phyloP scores from a whole-genome alignment of 345 rosid genomes.

The Hibiscus trionum region DNA sequence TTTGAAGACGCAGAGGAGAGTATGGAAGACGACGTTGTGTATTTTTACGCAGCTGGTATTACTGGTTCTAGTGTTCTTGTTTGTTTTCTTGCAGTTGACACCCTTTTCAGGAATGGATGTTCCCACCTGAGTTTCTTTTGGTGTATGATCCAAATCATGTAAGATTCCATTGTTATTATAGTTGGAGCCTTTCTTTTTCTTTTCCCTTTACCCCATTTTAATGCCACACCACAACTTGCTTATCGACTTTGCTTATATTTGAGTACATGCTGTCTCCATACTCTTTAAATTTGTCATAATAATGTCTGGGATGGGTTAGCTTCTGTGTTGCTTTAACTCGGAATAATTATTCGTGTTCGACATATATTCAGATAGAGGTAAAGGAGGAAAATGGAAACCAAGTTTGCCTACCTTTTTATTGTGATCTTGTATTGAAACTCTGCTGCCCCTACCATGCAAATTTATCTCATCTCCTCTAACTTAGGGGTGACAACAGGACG shows the following conservation, averaged over 20 bases:
- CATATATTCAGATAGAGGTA: no score
- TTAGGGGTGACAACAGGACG: no score
- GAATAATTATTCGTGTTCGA: no score
- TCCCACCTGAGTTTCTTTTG: slow-evolving; percentile 15
- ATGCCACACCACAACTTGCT: neutral
- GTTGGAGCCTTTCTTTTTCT: neutral
- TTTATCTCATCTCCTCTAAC: no score
- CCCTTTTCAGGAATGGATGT: slow-evolving; percentile 4
- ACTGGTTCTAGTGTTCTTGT: slow-evolving; percentile 39
- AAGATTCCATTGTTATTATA: slow-evolving; percentile 10
- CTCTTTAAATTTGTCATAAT: no score
- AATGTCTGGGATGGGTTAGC: no score
- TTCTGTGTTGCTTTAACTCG: no score
- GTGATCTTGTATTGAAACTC: no score
- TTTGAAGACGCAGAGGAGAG: slow-evolving; percentile 41
- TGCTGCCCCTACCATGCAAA: no score
- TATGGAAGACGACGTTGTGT: slow-evolving; percentile 35
- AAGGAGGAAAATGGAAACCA: no score
- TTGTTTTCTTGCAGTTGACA: slow-evolving; percentile 30
- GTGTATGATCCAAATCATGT: slow-evolving; percentile 11
- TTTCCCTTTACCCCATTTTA: neutral
- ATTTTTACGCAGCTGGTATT: slow-evolving; percentile 52
- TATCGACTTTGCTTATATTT: neutral
- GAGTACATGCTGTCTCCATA: no score
- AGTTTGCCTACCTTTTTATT: no score